These are phyloP conservation scores for Turritis glabra DNA, from an alignment of 345 rosid genomes.

Conservation along the genomic window DNA sequence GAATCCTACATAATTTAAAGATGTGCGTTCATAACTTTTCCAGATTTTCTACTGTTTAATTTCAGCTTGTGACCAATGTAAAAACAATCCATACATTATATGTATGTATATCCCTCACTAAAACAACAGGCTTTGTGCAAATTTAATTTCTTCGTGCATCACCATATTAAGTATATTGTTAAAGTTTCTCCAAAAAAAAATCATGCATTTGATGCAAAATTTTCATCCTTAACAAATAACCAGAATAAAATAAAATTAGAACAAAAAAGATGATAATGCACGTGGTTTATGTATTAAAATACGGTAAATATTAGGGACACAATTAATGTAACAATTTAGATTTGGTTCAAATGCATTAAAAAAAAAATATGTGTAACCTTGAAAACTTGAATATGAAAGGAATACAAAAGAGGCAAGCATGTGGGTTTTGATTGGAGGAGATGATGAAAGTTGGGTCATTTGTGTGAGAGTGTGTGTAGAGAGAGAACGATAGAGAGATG, in stretches of 20 bases:
- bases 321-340: neutral
- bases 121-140: neutral
- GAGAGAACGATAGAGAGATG: constrained; percentile 27
- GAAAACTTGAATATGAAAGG: constrained; percentile 3
- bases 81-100: neutral
- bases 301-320: neutral
- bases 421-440: constrained; percentile 33
- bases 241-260: neutral
- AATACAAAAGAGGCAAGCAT: constrained; percentile 27
- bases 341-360: neutral
- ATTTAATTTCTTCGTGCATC: neutral
- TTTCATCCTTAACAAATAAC: neutral
- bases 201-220: neutral
- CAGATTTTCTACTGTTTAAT: constrained; percentile 26
- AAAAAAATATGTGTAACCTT: neutral
- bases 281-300: neutral
- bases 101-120: neutral
- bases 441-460: constrained; percentile 33
- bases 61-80: constrained; percentile 22
- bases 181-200: neutral
- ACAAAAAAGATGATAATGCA: neutral
- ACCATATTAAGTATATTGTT: neutral
- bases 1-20: constrained; percentile 23
- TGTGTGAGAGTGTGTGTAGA: constrained; percentile 33
- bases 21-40: constrained; percentile 20